Base-by-base conservation (phyloP, 2,329 filamentous ascomycete genomes). In the Tricladium varicosporioides region DNA sequence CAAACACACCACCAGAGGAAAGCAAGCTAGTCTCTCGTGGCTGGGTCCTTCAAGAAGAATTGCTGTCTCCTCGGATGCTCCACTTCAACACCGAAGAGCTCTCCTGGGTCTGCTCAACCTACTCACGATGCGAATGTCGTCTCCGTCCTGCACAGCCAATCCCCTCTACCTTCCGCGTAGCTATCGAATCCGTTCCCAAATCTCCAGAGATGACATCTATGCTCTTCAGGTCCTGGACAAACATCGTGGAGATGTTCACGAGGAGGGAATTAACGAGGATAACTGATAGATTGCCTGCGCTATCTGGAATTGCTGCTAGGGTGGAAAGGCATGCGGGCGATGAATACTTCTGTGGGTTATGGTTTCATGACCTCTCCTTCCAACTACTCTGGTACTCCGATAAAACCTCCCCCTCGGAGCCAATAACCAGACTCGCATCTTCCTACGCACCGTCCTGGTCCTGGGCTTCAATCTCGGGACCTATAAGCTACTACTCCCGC, bases 1-100 rank as follows among this genome's bases (percentile, higher is more conserved):
- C 36, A 32, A 8, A 16, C 31, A 33, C 45, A 13, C 19, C 31
- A n/a, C 13, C 40, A 15, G 53, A 45, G 18, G 10, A 27, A 33
- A n/a, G 15, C 15, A 36, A 32, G 7, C 36, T 52, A 27, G 14
- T 9, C 13, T 14, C 40, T 9, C 47, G 53, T 13, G 53, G 47
- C 11, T 55, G 53, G 47, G 45, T 40, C 2, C 43, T 55, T 13
- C 53, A 55, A 27, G 53, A 55, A 45, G 18, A 46, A 14, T 18
- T 50, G 16, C 33, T 55, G 4, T 45, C 53, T 18, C 15, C 14
- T 13, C 46, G 53, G 14, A 44, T 43, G 13, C 47, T 55, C 14
- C 22, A 18, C n/a, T 55, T 45, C 16, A n/a, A 19, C 10, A 19
- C 15, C 22, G 27, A 50, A 16, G 36, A 46, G 11, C 11, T 55